phyloP scores from a whole-genome alignment of 192 early-diverging fungal species.

The Pilaira anomala region DNA sequence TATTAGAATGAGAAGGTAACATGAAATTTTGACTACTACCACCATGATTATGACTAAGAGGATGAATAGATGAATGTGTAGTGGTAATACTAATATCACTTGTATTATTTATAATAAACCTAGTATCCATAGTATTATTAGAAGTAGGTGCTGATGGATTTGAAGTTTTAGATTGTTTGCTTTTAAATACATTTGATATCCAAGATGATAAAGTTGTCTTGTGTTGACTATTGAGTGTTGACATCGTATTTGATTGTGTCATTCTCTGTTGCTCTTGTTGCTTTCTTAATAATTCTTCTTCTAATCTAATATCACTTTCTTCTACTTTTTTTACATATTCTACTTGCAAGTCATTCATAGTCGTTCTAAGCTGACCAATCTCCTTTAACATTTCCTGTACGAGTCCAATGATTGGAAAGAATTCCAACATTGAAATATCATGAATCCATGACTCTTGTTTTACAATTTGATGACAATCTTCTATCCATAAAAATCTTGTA shows the following conservation, averaged over 20 bases:
- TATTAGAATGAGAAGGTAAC: neutral
- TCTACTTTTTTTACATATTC: constrained; percentile 60
- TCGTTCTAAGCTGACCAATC: constrained; percentile 50
- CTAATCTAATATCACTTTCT: constrained; percentile 8
- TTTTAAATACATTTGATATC: constrained; percentile 14
- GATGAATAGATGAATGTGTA: constrained; percentile 1
- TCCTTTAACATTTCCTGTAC: constrained; percentile 50
- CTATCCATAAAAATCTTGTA: constrained; percentile 48
- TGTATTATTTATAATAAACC: constrained; percentile 9
- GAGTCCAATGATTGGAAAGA: constrained; percentile 45
- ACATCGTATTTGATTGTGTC: neutral
- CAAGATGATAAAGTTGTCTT: neutral
- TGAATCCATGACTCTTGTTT: neutral
- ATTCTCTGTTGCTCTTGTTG: neutral
- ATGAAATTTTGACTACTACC: too few relatives aligned
- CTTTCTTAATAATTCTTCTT: constrained; percentile 7
- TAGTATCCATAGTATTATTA: neutral
- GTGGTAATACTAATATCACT: neutral
- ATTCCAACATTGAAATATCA: constrained; percentile 29
- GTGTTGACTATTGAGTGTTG: neutral
- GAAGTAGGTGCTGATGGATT: neutral
- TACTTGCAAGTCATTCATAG: constrained; percentile 57
- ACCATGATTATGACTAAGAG: neutral
- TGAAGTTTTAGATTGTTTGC: neutral
- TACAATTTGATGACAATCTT: constrained; percentile 14